phyloP scores from a whole-genome alignment of 192 early-diverging fungal genomes.

The Coemansia umbellata region DNA sequence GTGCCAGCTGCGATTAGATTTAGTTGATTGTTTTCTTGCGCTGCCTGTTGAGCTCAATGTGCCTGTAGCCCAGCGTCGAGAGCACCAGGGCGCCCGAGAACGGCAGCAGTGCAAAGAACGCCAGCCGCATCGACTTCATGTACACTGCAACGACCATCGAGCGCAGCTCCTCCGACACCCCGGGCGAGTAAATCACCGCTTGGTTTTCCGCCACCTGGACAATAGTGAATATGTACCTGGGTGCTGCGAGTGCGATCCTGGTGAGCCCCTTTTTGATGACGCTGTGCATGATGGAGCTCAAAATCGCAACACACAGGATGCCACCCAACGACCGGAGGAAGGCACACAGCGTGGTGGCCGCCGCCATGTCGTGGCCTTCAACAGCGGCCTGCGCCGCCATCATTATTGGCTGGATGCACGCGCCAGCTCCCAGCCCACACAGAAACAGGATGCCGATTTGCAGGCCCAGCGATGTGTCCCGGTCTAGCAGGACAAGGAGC shows the following conservation, averaged over 20 bases:
- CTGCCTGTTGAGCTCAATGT: conserved; percentile 34
- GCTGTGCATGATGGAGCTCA: conserved; percentile 48
- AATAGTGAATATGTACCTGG: conserved; percentile 29
- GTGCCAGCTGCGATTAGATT: background rate
- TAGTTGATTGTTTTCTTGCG: conserved; percentile 36
- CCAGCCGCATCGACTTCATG: conserved; percentile 47
- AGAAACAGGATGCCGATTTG: conserved; percentile 65
- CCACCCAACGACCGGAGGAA: conserved; percentile 54
- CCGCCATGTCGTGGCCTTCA: conserved; percentile 60
- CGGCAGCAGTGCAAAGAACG: conserved; percentile 56
- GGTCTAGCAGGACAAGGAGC: conserved; percentile 62
- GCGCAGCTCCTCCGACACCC: conserved; percentile 35
- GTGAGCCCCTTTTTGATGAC: conserved; percentile 34
- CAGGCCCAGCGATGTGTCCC: conserved; percentile 41
- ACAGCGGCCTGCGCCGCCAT: conserved; percentile 72
- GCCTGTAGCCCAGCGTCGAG: conserved; percentile 26
- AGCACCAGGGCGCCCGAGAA: conserved; percentile 35
- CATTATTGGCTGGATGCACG: conserved; percentile 68
- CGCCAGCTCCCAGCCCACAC: conserved; percentile 72
- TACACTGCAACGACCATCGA: conserved; percentile 42
- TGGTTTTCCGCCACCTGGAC: conserved; percentile 53
- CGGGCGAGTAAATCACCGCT: conserved; percentile 27
- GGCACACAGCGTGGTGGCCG: conserved; percentile 64
- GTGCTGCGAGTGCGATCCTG: conserved; percentile 34
- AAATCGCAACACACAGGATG: conserved; percentile 40